Conservation (phyloP, 2,329 filamentous ascomycete species). For the Cytospora piceicola region DNA sequence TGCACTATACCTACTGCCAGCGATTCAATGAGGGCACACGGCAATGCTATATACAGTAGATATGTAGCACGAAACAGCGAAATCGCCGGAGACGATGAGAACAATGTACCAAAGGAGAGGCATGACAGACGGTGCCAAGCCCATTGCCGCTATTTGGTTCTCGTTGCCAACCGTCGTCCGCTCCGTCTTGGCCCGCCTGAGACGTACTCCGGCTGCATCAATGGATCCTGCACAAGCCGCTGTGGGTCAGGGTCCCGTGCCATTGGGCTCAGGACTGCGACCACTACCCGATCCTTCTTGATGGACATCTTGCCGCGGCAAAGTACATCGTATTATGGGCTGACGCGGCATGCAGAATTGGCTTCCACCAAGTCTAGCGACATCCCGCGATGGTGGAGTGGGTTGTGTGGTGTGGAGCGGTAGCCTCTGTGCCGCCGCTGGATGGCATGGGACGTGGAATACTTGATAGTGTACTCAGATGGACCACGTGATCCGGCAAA, state of each 20-base stretch:
- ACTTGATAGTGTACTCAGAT: background rate
- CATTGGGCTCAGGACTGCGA: background rate
- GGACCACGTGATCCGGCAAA: background rate
- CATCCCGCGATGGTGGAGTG: background rate
- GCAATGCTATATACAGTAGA: no score
- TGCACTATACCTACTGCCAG: background rate
- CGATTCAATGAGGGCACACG: background rate
- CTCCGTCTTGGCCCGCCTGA: background rate
- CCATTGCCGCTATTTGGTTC: background rate
- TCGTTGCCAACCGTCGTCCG: background rate
- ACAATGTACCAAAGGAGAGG: background rate
- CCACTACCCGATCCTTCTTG: background rate
- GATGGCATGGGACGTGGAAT: background rate
- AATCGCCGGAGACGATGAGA: background rate
- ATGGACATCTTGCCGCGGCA: background rate
- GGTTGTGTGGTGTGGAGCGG: background rate
- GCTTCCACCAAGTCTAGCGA: constrained; percentile 2
- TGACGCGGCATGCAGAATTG: background rate
- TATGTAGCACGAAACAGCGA: background rate
- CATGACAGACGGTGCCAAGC: background rate
- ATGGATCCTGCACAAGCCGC: background rate
- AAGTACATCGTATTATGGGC: background rate
- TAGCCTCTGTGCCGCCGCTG: background rate
- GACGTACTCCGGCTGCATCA: background rate
- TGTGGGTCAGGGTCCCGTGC: background rate